Conservation (phyloP, 495 filamentous ascomycete genomes). For the Penicillium canescens region DNA sequence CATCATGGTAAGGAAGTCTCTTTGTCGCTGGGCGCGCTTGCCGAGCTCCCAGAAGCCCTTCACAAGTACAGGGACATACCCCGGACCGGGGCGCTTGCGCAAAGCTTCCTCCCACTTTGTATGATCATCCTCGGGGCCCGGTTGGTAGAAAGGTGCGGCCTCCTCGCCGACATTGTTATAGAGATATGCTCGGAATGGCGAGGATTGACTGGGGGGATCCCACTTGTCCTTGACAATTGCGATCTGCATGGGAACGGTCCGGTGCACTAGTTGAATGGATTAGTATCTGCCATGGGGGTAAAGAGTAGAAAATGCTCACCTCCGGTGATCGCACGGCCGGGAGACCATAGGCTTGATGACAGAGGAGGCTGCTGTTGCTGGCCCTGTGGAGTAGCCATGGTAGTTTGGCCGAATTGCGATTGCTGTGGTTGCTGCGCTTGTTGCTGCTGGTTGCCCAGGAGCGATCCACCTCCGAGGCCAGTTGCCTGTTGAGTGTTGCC, state of each 20-base stretch:
- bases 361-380: slow-evolving; percentile 42
- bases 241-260: slow-evolving; percentile 84
- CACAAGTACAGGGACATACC: slow-evolving; percentile 73
- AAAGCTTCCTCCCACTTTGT: slow-evolving; percentile 93
- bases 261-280: slow-evolving; percentile 52
- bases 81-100: slow-evolving; percentile 73
- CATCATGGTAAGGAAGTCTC: slow-evolving; percentile 68
- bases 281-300: not conserved
- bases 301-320: slow-evolving; percentile 22
- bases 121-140: slow-evolving; percentile 72
- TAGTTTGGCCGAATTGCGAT: slow-evolving; percentile 32
- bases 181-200: slow-evolving; percentile 86
- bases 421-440: slow-evolving; percentile 36
- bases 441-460: slow-evolving; percentile 41
- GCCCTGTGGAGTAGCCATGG: slow-evolving; percentile 28
- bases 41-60: slow-evolving; percentile 70
- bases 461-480: slow-evolving; percentile 29
- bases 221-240: slow-evolving; percentile 78
- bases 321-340: slow-evolving; percentile 48
- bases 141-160: slow-evolving; percentile 78
- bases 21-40: slow-evolving; percentile 75
- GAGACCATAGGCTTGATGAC: slow-evolving; percentile 50
- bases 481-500: slow-evolving; percentile 13
- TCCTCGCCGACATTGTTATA: slow-evolving; percentile 88
- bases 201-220: slow-evolving; percentile 68